Conservation (phyloP, 345 rosid species). For the Gossypium turneri region DNA sequence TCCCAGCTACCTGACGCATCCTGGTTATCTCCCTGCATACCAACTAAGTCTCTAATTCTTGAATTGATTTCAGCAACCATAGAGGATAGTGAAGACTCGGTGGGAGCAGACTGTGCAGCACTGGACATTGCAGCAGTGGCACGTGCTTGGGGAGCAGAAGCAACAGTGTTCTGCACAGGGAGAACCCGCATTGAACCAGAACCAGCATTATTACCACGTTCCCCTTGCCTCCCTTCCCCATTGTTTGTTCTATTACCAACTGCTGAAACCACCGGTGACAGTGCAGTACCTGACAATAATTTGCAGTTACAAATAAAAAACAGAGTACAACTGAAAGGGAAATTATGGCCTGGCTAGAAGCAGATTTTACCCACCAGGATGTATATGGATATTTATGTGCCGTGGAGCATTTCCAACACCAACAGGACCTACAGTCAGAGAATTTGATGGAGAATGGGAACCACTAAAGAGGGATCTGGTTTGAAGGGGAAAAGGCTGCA, state of each 20-base stretch:
- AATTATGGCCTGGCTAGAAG: neutral
- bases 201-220: slow-evolving; percentile 34
- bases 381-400: slow-evolving; percentile 88
- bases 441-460: slow-evolving; percentile 47
- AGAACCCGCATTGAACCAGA: slow-evolving; percentile 35
- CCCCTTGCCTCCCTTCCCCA: slow-evolving; percentile 52
- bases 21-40: slow-evolving; percentile 48
- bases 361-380: slow-evolving; percentile 64
- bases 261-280: slow-evolving; percentile 50
- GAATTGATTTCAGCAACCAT: slow-evolving; percentile 43
- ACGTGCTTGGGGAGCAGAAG: slow-evolving; percentile 44
- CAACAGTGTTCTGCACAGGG: slow-evolving; percentile 46
- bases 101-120: slow-evolving; percentile 29
- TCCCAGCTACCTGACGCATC: slow-evolving; percentile 43
- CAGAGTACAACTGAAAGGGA: neutral
- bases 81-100: slow-evolving; percentile 38
- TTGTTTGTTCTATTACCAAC: slow-evolving; percentile 46
- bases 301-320: neutral
- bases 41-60: slow-evolving; percentile 38
- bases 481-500: slow-evolving; percentile 93
- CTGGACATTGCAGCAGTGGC: slow-evolving; percentile 31
- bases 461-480: slow-evolving; percentile 64
- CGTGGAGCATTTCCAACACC: slow-evolving; percentile 68
- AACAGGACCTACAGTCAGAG: slow-evolving; percentile 39
- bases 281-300: slow-evolving; percentile 42